Base-by-base conservation (phyloP, 768 basidiomycete genomes). In the Tremella yokohamensis region DNA sequence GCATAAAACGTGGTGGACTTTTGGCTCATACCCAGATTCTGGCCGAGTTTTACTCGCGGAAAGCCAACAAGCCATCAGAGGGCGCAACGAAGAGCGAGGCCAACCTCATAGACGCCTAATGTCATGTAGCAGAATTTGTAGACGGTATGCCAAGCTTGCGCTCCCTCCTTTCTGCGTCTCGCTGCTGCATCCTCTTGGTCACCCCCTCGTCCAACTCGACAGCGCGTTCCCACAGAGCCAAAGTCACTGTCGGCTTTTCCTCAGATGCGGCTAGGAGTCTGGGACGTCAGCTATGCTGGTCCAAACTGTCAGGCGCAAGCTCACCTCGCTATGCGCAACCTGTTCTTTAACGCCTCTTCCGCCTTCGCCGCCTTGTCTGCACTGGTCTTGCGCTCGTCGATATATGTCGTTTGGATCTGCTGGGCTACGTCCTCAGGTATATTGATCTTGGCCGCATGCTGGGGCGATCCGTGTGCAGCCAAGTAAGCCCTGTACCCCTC, bases 1-100 rank as follows among this genome's bases (percentile, higher is more conserved):
- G 45, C 37, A 18, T 18, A 34, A n/a, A n/a, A n/a, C n/a, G n/a
- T 11, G 42, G n/a, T 45, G 25, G 37, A n/a, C 8, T 6, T n/a
- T 38, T 38, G 19, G 13, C 1, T 29, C 40, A 8, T 26, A 20
- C 18, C 4, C 51, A 76, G 74, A 93, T 96, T 74, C 87, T 96
- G 70, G 84, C 83, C 61, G 92, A 96, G 79, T 96, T 87, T 77
- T 96, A 96, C 72, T 87, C 83, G 45, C 87, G 91, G 70, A 92
- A 93, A 55, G 38, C 73, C 13, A 56, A 54, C 18, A 64, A 64
- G 60, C 54, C 22, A 18, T 29, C 66, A 40, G 61, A 65, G 16
- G 54, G 64, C 38, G 49, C 54, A 34, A 60, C 67, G 56, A 66
- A 62, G 58, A 69, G 70, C 51, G 63, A 66, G 58, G 70, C 65